Evolutionary conservation across 495 filamentous ascomycete genomes (phyloP).

Genomic region (Tetracladium setigerum): DNA sequence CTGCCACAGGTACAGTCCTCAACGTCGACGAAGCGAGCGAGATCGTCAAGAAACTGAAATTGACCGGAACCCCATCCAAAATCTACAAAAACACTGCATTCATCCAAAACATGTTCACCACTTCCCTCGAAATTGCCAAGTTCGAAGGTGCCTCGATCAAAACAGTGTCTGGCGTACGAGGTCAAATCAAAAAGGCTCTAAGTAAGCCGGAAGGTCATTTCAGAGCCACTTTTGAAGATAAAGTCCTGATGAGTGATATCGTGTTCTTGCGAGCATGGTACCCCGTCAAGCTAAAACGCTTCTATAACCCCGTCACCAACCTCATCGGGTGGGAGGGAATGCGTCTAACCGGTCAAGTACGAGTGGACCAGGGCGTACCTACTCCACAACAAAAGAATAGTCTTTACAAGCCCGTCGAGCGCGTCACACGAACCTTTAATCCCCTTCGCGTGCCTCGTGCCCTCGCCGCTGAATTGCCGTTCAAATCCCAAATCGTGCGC

Average conservation of each 20-base stretch:
- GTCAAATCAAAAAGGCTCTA: constrained; percentile 91
- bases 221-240: constrained; percentile 96
- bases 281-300: constrained; percentile 84
- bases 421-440: constrained; percentile 82
- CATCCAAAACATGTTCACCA: constrained; percentile 97
- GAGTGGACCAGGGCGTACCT: constrained; percentile 62
- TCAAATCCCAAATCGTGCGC: constrained; percentile 80
- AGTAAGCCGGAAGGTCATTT: constrained; percentile 90
- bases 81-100: constrained; percentile 99
- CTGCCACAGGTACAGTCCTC: constrained; percentile 86
- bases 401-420: constrained; percentile 74
- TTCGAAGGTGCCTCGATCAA: constrained; percentile 94
- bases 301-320: constrained; percentile 96
- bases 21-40: constrained; percentile 89
- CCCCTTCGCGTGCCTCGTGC: constrained; percentile 80
- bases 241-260: constrained; percentile 92
- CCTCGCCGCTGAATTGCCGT: constrained; percentile 79
- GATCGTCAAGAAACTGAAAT: constrained; percentile 98
- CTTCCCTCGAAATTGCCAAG: constrained; percentile 87
- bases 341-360: constrained; percentile 91
- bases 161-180: constrained; percentile 90
- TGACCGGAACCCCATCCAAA: constrained; percentile 87
- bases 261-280: constrained; percentile 96
- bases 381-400: constrained; percentile 76
- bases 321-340: constrained; percentile 82